Conservation (phyloP, 768 basidiomycete genomes). For the Rhodotorula babjevae region DNA sequence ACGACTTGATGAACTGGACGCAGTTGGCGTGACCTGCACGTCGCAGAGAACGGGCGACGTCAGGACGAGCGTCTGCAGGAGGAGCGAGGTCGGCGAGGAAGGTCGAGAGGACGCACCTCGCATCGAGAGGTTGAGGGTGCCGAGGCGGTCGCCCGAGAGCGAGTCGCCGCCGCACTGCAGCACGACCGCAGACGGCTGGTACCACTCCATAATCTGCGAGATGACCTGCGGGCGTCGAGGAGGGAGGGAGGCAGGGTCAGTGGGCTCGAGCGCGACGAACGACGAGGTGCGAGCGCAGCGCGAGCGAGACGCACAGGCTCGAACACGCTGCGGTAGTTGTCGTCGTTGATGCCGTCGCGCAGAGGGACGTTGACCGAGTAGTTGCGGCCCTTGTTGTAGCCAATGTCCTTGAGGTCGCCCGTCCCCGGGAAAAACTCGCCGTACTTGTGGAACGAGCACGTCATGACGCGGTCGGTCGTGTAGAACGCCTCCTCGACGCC, state of each 20-base stretch:
- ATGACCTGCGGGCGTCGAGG: slow-evolving; percentile 62
- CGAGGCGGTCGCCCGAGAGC: slow-evolving; percentile 89
- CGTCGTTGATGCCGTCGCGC: slow-evolving; percentile 90
- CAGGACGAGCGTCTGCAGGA: not conserved
- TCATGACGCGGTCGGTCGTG: slow-evolving; percentile 98
- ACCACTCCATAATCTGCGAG: slow-evolving; percentile 85
- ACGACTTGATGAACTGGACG: slow-evolving; percentile 92
- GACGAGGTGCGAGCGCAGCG: not conserved
- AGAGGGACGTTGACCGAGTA: slow-evolving; percentile 93
- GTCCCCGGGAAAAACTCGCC: slow-evolving; percentile 99
- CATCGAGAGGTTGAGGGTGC: slow-evolving; percentile 95
- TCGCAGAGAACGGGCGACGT: not conserved
- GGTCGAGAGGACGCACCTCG: slow-evolving; percentile 54
- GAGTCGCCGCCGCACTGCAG: slow-evolving; percentile 98
- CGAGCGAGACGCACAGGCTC: slow-evolving; percentile 48
- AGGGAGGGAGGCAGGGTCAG: not conserved
- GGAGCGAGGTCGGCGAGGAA: not conserved
- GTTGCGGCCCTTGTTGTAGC: slow-evolving; percentile 87
- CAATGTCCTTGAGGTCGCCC: slow-evolving; percentile 93
- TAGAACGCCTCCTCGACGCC: slow-evolving; percentile 99
- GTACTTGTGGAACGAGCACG: slow-evolving; percentile 95
- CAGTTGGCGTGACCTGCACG: slow-evolving; percentile 88
- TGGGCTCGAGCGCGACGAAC: not conserved
- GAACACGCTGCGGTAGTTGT: slow-evolving; percentile 89
- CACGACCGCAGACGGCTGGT: slow-evolving; percentile 89